These are phyloP conservation scores for Periconia macrospinosa DNA, from an alignment of 2,329 filamentous ascomycete species.

Conservation along the genomic window DNA sequence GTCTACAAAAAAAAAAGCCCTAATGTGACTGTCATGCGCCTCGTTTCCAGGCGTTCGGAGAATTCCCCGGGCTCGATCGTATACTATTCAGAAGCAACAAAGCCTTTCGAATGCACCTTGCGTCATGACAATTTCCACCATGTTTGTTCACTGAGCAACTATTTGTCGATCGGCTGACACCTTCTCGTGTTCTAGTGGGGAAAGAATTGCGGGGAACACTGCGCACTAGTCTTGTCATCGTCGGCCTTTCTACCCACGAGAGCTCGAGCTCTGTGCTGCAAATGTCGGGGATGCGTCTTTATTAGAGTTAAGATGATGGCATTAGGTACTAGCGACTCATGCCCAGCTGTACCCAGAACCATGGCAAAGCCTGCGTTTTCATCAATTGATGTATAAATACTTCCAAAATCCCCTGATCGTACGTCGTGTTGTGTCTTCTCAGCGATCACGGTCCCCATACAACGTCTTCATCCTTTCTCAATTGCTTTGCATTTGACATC, in stretches of 20 bases:
- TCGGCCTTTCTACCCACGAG: not conserved
- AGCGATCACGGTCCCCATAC: not conserved
- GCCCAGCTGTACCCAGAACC: not conserved
- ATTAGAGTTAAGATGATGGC: not conserved
- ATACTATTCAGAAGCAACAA: too few relatives aligned
- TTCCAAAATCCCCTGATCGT: not conserved
- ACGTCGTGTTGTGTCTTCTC: not conserved
- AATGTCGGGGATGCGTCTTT: not conserved
- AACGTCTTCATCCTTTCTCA: not conserved
- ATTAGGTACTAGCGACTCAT: not conserved
- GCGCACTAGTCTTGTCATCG: slow-evolving; percentile 6
- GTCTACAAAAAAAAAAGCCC: too few relatives aligned
- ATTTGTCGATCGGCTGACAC: not conserved
- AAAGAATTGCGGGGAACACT: slow-evolving; percentile 13
- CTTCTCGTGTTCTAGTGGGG: not conserved
- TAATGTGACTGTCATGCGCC: too few relatives aligned
- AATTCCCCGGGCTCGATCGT: too few relatives aligned
- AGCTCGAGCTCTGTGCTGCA: not conserved
- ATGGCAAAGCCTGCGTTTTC: not conserved
- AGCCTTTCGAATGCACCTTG: too few relatives aligned
- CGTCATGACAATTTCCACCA: too few relatives aligned
- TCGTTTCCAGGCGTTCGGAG: too few relatives aligned
- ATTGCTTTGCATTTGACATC: not conserved
- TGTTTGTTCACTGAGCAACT: not conserved
- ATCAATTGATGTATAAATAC: not conserved